Conservation (phyloP, 2,329 filamentous ascomycete species). For the Calonectria henricotiae region DNA sequence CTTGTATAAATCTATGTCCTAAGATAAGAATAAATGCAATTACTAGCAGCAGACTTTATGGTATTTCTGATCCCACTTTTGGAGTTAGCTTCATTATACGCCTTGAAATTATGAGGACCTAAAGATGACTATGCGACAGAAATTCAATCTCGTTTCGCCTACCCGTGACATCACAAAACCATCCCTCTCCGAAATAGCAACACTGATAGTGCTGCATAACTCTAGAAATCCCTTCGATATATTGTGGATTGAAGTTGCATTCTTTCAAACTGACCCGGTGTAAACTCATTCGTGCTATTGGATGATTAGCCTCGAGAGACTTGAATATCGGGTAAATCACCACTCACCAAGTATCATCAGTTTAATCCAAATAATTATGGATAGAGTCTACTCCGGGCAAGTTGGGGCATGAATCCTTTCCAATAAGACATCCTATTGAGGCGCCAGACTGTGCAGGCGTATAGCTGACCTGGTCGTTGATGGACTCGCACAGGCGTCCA, state of each 20-base stretch:
- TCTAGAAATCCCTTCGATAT: slow-evolving; percentile 25
- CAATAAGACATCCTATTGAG: slow-evolving; percentile 23
- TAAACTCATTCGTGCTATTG: slow-evolving; percentile 30
- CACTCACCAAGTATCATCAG: slow-evolving; percentile 33
- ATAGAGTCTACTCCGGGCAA: slow-evolving; percentile 31
- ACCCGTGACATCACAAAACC: background rate
- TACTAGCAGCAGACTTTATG: too few species aligned
- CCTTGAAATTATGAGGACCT: background rate
- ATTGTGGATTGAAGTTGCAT: slow-evolving; percentile 33
- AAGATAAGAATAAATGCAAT: too few species aligned
- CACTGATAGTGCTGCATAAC: background rate
- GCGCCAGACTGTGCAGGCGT: slow-evolving; percentile 32
- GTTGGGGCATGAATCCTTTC: slow-evolving; percentile 32
- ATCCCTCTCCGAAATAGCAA: background rate
- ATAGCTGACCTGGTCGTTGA: slow-evolving; percentile 33
- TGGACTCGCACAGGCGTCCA: slow-evolving; percentile 28
- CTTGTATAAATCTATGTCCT: too few species aligned
- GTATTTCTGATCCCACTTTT: too few species aligned
- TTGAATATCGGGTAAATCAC: background rate
- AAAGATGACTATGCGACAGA: background rate
- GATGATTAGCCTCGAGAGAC: background rate
- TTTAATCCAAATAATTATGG: slow-evolving; percentile 35
- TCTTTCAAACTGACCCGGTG: slow-evolving; percentile 29
- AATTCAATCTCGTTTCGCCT: background rate
- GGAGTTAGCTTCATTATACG: too few species aligned